phyloP scores from a whole-genome alignment of 2,329 filamentous ascomycete genomes.

The Fusarium fujikuroi region DNA sequence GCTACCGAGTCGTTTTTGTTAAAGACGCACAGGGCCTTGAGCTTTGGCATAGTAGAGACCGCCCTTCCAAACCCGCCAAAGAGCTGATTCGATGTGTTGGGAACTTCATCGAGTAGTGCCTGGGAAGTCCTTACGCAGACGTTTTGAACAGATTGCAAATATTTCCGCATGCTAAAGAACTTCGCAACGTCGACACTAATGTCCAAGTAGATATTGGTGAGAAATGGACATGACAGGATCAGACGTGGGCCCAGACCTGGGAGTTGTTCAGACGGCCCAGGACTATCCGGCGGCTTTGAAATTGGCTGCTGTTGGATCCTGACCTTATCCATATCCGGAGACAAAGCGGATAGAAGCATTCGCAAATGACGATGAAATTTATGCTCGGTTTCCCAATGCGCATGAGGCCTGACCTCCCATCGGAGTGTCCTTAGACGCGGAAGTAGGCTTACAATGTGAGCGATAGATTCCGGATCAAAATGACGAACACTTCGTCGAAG shows the following conservation, averaged over 20 bases:
- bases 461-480: background rate
- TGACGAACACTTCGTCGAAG: background rate
- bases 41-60: background rate
- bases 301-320: background rate
- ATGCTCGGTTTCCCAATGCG: background rate
- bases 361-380: background rate
- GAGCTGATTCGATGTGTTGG: background rate
- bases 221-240: background rate
- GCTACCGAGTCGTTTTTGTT: background rate
- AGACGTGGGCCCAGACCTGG: background rate
- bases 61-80: background rate
- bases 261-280: accelerated
- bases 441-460: background rate
- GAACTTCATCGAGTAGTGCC: background rate
- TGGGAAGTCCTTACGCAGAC: background rate
- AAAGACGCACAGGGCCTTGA: background rate
- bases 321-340: background rate
- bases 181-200: background rate
- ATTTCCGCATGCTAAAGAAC: background rate
- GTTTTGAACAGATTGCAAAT: background rate
- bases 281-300: background rate
- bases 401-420: background rate
- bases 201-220: background rate
- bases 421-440: background rate
- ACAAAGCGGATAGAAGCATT: background rate